A percentile compares a stretch with the other conserved stretches of the same genome.
phyloP scores from a whole-genome alignment of 2,329 filamentous ascomycete genomes.

The Ceratocystis huliohia region DNA sequence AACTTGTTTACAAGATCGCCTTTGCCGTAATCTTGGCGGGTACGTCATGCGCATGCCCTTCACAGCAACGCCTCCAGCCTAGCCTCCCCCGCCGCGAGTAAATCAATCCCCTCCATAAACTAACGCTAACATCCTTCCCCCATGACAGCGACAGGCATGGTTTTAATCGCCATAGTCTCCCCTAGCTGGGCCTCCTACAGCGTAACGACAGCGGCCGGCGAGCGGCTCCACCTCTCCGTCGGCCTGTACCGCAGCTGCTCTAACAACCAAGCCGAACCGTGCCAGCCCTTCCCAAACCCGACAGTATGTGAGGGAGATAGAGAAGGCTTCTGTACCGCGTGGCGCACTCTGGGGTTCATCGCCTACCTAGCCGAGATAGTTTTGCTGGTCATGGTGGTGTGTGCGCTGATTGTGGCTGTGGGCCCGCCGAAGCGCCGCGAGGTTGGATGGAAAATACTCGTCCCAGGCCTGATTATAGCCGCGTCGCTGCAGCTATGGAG shows the following conservation, averaged over 20 bases:
- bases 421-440: constrained; percentile 72
- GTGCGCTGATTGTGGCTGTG: constrained; percentile 61
- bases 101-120: background rate
- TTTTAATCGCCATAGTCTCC: constrained; percentile 53
- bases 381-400: constrained; percentile 67
- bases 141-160: constrained; percentile 53
- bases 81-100: background rate
- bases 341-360: constrained; percentile 76
- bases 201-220: constrained; percentile 37
- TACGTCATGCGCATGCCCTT: constrained; percentile 1
- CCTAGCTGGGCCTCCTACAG: constrained; percentile 60
- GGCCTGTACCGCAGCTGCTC: constrained; percentile 76
- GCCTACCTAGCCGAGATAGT: constrained; percentile 75
- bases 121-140: background rate
- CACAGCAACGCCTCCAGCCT: background rate
- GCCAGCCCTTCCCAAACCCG: constrained; percentile 49
- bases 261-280: constrained; percentile 38
- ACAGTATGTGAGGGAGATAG: constrained; percentile 51
- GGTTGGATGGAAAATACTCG: constrained; percentile 68
- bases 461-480: constrained; percentile 42
- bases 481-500: constrained; percentile 26
- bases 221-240: constrained; percentile 45
- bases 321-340: constrained; percentile 68
- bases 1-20: constrained; percentile 10
- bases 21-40: constrained; percentile 11